These are phyloP conservation scores for Blastobotrys robertii DNA, from an alignment of 805 yeast species.

Conservation along the genomic window DNA sequence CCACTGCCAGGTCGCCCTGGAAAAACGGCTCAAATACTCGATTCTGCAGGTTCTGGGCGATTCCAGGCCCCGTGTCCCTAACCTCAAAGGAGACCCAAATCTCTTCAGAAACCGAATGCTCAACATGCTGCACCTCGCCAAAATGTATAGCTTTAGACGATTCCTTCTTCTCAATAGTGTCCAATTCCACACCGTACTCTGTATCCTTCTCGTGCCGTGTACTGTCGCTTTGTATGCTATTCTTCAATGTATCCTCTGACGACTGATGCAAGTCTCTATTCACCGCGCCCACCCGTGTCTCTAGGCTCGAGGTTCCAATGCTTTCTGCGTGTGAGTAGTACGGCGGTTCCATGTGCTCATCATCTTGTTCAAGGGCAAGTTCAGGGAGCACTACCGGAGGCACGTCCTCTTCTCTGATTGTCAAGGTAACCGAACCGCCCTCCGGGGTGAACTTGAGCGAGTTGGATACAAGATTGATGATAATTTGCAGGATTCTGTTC, in stretches of 20 bases:
- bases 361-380: not conserved
- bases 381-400: not conserved
- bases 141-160: too few relatives aligned
- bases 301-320: too few relatives aligned
- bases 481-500: slow-evolving; percentile 77
- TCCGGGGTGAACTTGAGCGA: slow-evolving; percentile 85
- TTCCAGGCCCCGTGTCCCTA: slow-evolving; percentile 88
- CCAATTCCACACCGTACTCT: too few relatives aligned
- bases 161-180: too few relatives aligned
- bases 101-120: not conserved
- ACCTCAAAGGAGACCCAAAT: slow-evolving; percentile 42
- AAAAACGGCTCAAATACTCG: slow-evolving; percentile 91
- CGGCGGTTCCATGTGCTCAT: not conserved
- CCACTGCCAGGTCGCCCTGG: slow-evolving; percentile 90
- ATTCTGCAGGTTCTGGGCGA: slow-evolving; percentile 66
- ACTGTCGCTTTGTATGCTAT: not conserved
- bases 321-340: too few relatives aligned
- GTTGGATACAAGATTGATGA: slow-evolving; percentile 84
- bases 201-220: not conserved
- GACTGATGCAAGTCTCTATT: not conserved
- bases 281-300: too few relatives aligned
- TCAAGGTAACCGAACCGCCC: slow-evolving; percentile 20
- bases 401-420: not conserved
- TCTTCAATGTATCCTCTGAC: not conserved
- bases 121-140: not conserved